A percentile compares a stretch with the other conserved stretches of the same genome.
phyloP scores from a whole-genome alignment of 2,329 filamentous ascomycete genomes.

The Leptoxyphium fumago region DNA sequence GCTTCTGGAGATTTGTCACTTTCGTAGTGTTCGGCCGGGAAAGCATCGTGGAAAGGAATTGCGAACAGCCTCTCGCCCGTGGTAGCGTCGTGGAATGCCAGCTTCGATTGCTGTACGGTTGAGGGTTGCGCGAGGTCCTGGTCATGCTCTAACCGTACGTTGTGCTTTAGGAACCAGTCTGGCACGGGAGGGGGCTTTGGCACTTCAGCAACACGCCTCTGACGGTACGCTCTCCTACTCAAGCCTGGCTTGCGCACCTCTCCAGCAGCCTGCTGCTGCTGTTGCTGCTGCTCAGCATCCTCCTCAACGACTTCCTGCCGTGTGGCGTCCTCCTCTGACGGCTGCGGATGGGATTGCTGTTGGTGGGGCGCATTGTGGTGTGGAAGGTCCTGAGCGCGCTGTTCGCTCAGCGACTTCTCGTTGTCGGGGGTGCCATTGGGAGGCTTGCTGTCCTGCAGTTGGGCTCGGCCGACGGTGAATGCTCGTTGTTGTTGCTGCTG shows the following conservation, averaged over 20 bases:
- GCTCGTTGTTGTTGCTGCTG: constrained; percentile 4
- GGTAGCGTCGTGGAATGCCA: constrained; percentile 16
- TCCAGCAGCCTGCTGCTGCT: constrained; percentile 2
- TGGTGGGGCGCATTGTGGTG: constrained; percentile 2
- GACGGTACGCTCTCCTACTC: constrained; percentile 8
- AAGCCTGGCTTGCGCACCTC: constrained; percentile 5
- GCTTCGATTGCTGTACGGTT: background rate
- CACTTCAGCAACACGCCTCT: constrained; percentile 8
- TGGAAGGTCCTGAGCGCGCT: constrained; percentile 7
- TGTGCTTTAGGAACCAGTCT: constrained; percentile 23
- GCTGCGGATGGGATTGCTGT: constrained; percentile 2
- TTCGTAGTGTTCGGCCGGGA: constrained; percentile 1
- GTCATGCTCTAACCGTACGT: constrained; percentile 16
- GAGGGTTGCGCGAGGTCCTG: background rate
- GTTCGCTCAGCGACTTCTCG: constrained; percentile 6
- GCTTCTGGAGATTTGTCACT: background rate
- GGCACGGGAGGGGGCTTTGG: constrained; percentile 21
- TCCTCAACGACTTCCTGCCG: background rate
- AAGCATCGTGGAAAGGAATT: constrained; percentile 9
- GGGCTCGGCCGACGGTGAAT: constrained; percentile 11
- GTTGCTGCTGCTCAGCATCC: constrained; percentile 3
- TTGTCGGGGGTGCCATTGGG: constrained; percentile 10
- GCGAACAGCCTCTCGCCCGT: constrained; percentile 19
- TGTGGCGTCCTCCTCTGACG: constrained; percentile 3
- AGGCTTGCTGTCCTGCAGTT: constrained; percentile 6